Percentiles rank a stretch among this genome's conserved stretches.
These are phyloP conservation scores for Cladosporium velox DNA, from an alignment of 2,329 filamentous ascomycete genomes.

Conservation along the genomic window DNA sequence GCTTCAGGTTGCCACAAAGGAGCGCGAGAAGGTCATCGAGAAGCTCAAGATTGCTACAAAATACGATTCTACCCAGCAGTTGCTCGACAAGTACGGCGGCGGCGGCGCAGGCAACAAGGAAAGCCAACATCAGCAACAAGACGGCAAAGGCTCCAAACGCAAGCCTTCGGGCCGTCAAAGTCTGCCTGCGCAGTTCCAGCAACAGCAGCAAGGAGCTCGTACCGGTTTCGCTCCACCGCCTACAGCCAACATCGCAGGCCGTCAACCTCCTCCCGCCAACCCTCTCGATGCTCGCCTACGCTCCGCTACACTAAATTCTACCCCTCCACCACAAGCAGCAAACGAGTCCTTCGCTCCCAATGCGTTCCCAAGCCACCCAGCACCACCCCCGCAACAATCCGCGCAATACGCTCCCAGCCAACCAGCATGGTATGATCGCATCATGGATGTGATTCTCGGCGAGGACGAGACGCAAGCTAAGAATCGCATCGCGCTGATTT, in stretches of 20 bases:
- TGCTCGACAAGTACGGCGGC: conserved; percentile 92
- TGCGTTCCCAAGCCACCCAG: conserved; percentile 55
- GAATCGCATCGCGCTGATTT: conserved; percentile 88
- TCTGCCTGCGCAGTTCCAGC: conserved; percentile 12
- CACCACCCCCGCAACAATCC: conserved; percentile 14
- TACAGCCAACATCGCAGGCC: conserved; percentile 63
- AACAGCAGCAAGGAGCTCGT: conserved; percentile 50
- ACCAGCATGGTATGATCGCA: conserved; percentile 86
- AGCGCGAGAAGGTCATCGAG: conserved; percentile 85
- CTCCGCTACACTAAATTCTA: conserved; percentile 8
- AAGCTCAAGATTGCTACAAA: conserved; percentile 93
- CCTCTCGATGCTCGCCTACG: conserved; percentile 20
- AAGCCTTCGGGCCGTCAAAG: conserved; percentile 22
- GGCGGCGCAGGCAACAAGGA: conserved; percentile 46
- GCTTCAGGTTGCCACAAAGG: conserved; percentile 73
- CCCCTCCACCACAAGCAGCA: conserved; percentile 29
- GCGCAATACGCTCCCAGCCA: conserved; percentile 28
- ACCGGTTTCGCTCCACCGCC: conserved; percentile 63
- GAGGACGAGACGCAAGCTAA: conserved; percentile 92
- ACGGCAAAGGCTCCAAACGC: conserved; percentile 34
- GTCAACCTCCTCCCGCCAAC: conserved; percentile 31
- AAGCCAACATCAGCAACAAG: conserved; percentile 36
- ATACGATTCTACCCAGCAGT: conserved; percentile 89
- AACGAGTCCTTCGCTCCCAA: conserved; percentile 65
- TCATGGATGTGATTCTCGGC: conserved; percentile 87